Base-by-base conservation (phyloP, 2,329 filamentous ascomycete species). In the Colletotrichum tanaceti region DNA sequence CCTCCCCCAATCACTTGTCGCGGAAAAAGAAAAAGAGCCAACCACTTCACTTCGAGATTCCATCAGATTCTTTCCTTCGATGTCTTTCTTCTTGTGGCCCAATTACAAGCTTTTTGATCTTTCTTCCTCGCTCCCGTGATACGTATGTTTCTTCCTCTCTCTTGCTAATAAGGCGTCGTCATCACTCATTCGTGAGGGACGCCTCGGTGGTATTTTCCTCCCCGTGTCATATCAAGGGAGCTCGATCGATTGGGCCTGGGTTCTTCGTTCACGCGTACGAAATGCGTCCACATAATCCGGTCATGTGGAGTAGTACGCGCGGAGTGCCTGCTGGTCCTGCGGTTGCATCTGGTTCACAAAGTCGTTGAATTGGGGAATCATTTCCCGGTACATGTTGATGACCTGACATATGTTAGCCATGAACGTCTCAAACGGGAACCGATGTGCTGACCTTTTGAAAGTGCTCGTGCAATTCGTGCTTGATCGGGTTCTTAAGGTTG, bases 381-480 rank as follows among this genome's bases (percentile, higher is more conserved):
- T 84, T 72, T 86, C 83, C 64, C 85, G 84, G 76, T 90, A 90
- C 38, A 84, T 79, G 65, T 81, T 81, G 70, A 89, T 78, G 20
- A 85, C 81, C 87, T 88, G 69, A 5, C 20, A 7, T n/a, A 3
- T 14, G 53, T 62, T 44, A 55, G 72, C n/a, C 65, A 54, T 57
- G 28, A 9, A 46, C 54, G 53, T 58, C n/a, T 73, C 70, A 74
- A 68, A 50, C 43, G 18, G 14, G n/a, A 54, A 13, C 28, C 24
- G 16, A 20, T 22, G 32, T 44, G 79, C 88, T 83, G 78, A 95
- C 93, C 80, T 91, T 89, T 76, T 93, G 89, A 79, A 97, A 97
- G 46, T 90, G 88, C 62, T 89, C 86, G 65, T 91, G 87, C 61
- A 93, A 83, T 68, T 90, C 89, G 72, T 88, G 85, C 76, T 90